Evolutionary conservation across 176 grass and related monocot species (phyloP), one percentile per base, ranked within the genome.

Genomic region (Phoenix roebelenii): DNA sequence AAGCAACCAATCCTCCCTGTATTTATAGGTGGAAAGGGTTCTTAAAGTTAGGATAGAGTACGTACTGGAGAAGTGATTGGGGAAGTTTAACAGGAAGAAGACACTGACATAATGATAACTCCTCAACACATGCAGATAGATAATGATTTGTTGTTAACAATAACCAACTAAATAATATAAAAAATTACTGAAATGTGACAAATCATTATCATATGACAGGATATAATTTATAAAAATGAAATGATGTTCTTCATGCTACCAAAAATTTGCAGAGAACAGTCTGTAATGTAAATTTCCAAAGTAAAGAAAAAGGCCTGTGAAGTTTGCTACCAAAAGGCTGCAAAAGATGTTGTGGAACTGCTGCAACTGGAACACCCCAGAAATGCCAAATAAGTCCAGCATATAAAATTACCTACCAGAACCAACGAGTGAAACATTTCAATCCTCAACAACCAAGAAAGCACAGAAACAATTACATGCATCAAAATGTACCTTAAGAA

Each of bases 321-420:
- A 4, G 52, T 24, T 7, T 22, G 30, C 87, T 54, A 95, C 86
- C 91, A 25, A 95, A 95, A 35, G 91, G 91, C 57, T 95, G 91
- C 54, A 95, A 55, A 69, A 95, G 77, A 72, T 97, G 83, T 52
- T 91, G 53, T 55, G 92, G 87, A 61, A 91, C 78, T 49, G 78
- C 81, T 60, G 92, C 73, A 52, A 97, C 75, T 49, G 84, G 87
- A 66, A 48, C 28, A 26, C 84, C 79, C 92, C 87, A 97, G 67
- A 88, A 97, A 54, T 20, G 77, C 61, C 86, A 65, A 61, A 77
- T 17, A 30, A 97, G 78, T 18, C 22, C 7, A 54, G 57, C 72
- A 72, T 88, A 91, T 16, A 88, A 54, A 53, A 91, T 50, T 50
- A 88, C 87, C 92, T 97, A 80, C 28, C n/a, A 56, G 24, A 64